Conservation (phyloP, 2,329 filamentous ascomycete species). For the Pleomassaria siparia region DNA sequence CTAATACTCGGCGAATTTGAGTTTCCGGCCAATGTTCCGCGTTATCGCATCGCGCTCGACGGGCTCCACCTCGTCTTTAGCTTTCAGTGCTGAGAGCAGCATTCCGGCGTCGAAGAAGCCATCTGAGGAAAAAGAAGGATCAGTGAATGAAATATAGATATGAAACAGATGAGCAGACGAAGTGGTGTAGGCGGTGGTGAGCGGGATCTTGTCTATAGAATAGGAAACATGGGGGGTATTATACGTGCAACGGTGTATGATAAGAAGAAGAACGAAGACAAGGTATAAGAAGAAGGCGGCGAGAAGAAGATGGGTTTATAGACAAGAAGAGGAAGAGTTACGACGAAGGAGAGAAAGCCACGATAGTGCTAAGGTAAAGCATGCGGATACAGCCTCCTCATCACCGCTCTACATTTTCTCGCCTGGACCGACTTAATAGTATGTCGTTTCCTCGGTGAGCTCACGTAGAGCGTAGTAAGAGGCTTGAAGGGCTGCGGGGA, state of each 20-base stretch:
- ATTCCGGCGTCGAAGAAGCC: constrained; percentile 98
- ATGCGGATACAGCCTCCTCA: constrained; percentile 23
- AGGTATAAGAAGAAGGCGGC: constrained; percentile 9
- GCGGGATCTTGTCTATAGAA: not conserved
- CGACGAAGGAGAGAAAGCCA: not conserved
- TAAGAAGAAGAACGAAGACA: constrained; percentile 7
- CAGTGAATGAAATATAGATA: constrained; percentile 20
- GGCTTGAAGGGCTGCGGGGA: constrained; percentile 40
- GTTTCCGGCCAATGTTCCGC: constrained; percentile 72
- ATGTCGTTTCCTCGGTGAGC: constrained; percentile 23
- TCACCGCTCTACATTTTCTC: constrained; percentile 20
- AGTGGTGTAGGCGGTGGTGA: not conserved
- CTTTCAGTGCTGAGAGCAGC: constrained; percentile 84
- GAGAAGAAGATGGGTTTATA: constrained; percentile 9
- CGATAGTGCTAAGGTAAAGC: constrained; percentile 10
- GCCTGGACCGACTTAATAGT: constrained; percentile 22
- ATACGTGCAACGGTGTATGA: not conserved
- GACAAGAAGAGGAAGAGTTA: not conserved
- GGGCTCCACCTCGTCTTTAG: constrained; percentile 56
- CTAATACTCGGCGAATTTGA: constrained; percentile 72
- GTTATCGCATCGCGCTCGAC: constrained; percentile 63
- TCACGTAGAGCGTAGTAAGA: constrained; percentile 33
- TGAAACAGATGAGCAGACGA: constrained; percentile 3
- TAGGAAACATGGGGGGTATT: not conserved
- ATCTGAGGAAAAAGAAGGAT: constrained; percentile 60